Evolutionary conservation across 768 basidiomycete genomes (phyloP).

Genomic region (Boletales sp.): DNA sequence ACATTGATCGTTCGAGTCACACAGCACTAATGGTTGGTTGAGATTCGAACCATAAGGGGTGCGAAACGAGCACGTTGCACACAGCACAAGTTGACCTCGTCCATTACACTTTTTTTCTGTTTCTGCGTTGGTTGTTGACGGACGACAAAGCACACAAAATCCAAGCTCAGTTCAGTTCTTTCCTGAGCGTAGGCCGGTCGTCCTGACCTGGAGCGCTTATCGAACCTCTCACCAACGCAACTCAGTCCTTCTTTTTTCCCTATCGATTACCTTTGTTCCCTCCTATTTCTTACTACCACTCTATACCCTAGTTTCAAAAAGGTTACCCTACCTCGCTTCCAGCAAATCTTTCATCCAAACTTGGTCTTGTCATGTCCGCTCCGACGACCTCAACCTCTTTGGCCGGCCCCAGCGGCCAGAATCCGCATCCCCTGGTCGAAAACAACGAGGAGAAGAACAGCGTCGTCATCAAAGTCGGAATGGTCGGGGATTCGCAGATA

Average conservation of each 20-base stretch:
- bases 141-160: slow-evolving; percentile 27
- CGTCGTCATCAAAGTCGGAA: slow-evolving; percentile 97
- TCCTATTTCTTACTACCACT: slow-evolving; percentile 22
- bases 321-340: slow-evolving; percentile 10
- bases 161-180: slow-evolving; percentile 21
- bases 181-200: slow-evolving; percentile 30
- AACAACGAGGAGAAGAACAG: slow-evolving; percentile 79
- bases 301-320: slow-evolving; percentile 25
- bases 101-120: slow-evolving; percentile 13
- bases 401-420: slow-evolving; percentile 53
- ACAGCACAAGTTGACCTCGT: slow-evolving; percentile 6
- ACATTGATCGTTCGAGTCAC: too few species aligned
- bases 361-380: slow-evolving; percentile 40
- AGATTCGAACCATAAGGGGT: slow-evolving; percentile 39
- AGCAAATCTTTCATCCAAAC: slow-evolving; percentile 16
- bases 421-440: slow-evolving; percentile 46
- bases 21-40: slow-evolving; percentile 17
- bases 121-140: slow-evolving; percentile 35
- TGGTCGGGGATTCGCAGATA: slow-evolving; percentile 99
- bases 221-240: slow-evolving; percentile 33
- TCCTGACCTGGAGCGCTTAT: slow-evolving; percentile 32
- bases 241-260: slow-evolving; percentile 38
- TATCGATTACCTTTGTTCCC: slow-evolving; percentile 27
- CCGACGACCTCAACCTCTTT: slow-evolving; percentile 46
- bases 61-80: slow-evolving; percentile 22